Percentiles rank a stretch among this genome's conserved stretches.
phyloP scores from a whole-genome alignment of 2,329 filamentous ascomycete species.

The Cladophialophora bantiana region DNA sequence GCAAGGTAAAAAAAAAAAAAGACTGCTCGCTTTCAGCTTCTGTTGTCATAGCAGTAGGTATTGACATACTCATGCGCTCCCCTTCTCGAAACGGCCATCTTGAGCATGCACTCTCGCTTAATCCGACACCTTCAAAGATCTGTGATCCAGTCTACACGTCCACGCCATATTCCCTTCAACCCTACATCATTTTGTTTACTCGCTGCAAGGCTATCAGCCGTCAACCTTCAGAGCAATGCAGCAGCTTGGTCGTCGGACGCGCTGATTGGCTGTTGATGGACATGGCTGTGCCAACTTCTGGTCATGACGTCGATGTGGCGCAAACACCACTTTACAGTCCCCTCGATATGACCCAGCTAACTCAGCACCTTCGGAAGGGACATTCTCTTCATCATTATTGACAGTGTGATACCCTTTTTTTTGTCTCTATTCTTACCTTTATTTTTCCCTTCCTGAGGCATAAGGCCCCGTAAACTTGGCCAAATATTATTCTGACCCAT shows the following conservation, averaged over 20 bases:
- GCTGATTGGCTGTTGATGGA: slow-evolving; percentile 10
- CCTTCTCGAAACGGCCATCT: background rate
- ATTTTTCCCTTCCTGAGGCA: background rate
- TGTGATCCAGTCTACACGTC: background rate
- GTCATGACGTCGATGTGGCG: slow-evolving; percentile 29
- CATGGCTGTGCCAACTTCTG: slow-evolving; percentile 23
- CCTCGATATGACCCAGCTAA: slow-evolving; percentile 5
- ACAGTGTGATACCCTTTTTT: background rate
- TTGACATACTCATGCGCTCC: background rate
- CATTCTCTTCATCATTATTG: slow-evolving; percentile 11
- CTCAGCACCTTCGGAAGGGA: slow-evolving; percentile 2
- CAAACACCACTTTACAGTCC: slow-evolving; percentile 6
- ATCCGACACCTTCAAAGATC: background rate
- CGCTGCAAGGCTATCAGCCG: background rate
- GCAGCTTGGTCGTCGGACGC: background rate
- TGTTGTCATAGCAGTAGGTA: background rate
- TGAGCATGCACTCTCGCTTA: background rate
- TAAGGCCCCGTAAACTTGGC: background rate
- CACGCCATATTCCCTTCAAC: background rate
- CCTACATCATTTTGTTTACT: background rate
- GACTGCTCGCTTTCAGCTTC: background rate
- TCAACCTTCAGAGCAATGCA: background rate
- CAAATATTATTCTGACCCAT: slow-evolving; percentile 8
- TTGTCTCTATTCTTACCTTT: slow-evolving; percentile 6
- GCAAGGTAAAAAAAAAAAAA: background rate